These are phyloP conservation scores for Hibiscus syriacus DNA, from an alignment of 345 rosid genomes.

Conservation along the genomic window DNA sequence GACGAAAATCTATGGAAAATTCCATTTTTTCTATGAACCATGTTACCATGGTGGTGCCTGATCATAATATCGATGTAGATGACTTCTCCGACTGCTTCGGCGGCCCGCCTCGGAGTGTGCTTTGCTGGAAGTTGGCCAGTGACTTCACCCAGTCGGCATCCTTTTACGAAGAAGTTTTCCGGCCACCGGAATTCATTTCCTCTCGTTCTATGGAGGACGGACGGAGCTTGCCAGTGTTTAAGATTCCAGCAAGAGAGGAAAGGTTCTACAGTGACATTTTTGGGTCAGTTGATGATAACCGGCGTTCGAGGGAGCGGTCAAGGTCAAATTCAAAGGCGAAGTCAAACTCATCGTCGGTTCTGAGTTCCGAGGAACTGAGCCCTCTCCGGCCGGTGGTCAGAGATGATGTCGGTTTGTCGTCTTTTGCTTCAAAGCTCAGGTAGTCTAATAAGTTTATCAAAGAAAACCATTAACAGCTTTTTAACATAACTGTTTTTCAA, in stretches of 20 bases:
- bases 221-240: conserved; percentile 52
- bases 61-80: conserved; percentile 28
- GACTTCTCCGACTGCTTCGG: conserved; percentile 31
- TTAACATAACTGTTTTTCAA: background rate
- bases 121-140: conserved; percentile 51
- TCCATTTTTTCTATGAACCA: background rate
- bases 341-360: conserved; percentile 68
- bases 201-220: conserved; percentile 35
- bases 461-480: background rate
- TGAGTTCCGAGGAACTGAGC: conserved; percentile 76
- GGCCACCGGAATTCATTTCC: conserved; percentile 23
- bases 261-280: conserved; percentile 65
- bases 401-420: conserved; percentile 61
- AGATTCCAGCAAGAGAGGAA: conserved; percentile 48
- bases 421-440: conserved; percentile 87
- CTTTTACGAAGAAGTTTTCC: conserved; percentile 75
- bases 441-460: conserved; percentile 7
- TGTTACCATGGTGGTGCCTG: background rate
- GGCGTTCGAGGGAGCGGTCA: conserved; percentile 45
- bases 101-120: conserved; percentile 74
- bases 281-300: conserved; percentile 27
- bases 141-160: conserved; percentile 37
- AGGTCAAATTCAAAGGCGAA: conserved; percentile 45
- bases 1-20: conserved; percentile 38
- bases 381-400: conserved; percentile 53